Base-by-base conservation (phyloP, 1,284 basidiomycete genomes). In the Peniophora sp. region DNA sequence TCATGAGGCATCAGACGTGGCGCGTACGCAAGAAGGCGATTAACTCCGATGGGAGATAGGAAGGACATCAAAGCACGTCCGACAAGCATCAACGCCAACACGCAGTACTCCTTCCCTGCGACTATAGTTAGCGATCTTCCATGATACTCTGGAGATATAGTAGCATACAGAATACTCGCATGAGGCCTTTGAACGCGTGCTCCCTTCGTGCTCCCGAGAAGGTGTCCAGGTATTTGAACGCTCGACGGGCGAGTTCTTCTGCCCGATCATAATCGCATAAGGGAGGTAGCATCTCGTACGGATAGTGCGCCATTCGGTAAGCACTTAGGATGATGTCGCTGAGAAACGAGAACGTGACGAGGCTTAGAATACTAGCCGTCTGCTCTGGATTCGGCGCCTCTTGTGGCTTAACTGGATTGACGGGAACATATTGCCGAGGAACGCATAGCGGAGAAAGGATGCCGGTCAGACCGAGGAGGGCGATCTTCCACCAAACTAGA, bases 331-430 rank as follows among this genome's bases (percentile, higher is more conserved):
- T 60, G 27, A 63, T 53, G 12, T 60, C 55, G 47, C 68, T 64
- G 15, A 87, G 65, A 68, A 80, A 88, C 24, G 71, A 68, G 64
- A 76, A 88, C 37, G 78, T 70, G 14, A 74, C 42, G 55, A 81
- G 67, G 2, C 76, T 82, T 15, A 83, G 57, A 46, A 78, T 66
- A 0, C 83, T 79, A 0, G 82, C 76, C 0, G 79, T 84, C 60
- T 88, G 85, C 58, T 88, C 84, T 2, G 81, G 79, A 62, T 79
- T 83, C 6, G 75, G 72, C 20, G 67, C 59, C 3, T 67, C 59
- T 54, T 65, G 61, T 2, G 73, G 73, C 44, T 74, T 62, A 74
- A 20, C 9, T 17, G 64, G 70, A 52, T 76, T 69, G 1, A 66
- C 60, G 0, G 76, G 73, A 3, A 68, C 59, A 52, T 76, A 76